A percentile compares a stretch with the other conserved stretches of the same genome.
Evolutionary conservation across 768 basidiomycete species (phyloP).

Genomic region (Hypsizygus marmoreus): DNA sequence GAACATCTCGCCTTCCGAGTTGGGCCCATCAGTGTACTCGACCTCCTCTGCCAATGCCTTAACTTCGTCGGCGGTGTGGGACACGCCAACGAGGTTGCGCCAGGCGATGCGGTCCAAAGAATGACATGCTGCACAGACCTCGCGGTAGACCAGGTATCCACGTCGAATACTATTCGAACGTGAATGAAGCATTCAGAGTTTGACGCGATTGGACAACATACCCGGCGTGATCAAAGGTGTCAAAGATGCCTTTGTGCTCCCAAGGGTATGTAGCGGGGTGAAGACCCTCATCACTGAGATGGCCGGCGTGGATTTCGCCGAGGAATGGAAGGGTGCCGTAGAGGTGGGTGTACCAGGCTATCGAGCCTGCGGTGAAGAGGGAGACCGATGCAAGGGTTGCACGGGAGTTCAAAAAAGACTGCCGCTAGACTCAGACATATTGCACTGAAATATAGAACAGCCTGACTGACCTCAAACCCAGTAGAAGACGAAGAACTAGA

Average conservation of each 20-base stretch:
- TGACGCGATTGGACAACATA: too few species aligned
- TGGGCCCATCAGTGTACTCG: constrained; percentile 95
- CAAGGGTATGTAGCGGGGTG: constrained; percentile 88
- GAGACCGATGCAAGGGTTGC: constrained; percentile 76
- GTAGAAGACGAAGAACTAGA: constrained; percentile 56
- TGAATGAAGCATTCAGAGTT: constrained; percentile 15
- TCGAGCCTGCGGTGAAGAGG: constrained; percentile 79
- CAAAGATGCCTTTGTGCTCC: constrained; percentile 85
- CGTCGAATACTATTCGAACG: constrained; percentile 75
- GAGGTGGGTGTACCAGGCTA: constrained; percentile 96
- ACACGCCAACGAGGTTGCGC: constrained; percentile 98
- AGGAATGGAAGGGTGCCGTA: constrained; percentile 91
- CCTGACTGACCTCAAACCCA: constrained; percentile 62
- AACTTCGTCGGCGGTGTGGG: constrained; percentile 90
- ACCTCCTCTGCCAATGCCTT: constrained; percentile 94
- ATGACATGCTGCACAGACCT: constrained; percentile 98
- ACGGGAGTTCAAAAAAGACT: constrained; percentile 74
- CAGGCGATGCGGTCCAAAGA: constrained; percentile 99
- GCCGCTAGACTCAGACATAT: background rate
- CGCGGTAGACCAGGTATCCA: constrained; percentile 96
- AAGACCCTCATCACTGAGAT: constrained; percentile 90
- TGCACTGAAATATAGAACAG: background rate
- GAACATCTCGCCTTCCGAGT: constrained; percentile 97
- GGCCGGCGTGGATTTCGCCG: constrained; percentile 90
- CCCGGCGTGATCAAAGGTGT: constrained; percentile 97